These are phyloP conservation scores for Porcisia hertigi DNA, from an alignment of 208 protist species.

Conservation along the genomic window DNA sequence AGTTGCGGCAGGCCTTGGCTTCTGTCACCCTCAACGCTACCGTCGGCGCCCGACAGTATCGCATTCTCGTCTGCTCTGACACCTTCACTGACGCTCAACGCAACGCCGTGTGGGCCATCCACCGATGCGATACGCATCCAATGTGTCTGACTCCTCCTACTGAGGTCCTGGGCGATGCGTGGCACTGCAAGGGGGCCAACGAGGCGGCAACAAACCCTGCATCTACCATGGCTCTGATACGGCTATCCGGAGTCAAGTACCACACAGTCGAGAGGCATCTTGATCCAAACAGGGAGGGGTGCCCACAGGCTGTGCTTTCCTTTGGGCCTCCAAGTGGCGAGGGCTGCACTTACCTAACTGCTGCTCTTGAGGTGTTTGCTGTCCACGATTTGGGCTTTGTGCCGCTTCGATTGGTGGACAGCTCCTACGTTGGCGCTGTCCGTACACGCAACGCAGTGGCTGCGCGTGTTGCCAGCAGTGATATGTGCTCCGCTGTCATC, in stretches of 20 bases:
- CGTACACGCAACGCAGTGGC: constrained; percentile 49
- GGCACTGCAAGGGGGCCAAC: constrained; percentile 29
- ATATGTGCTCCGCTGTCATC: constrained; percentile 4
- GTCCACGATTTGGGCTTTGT: constrained; percentile 41
- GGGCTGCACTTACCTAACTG: constrained; percentile 69
- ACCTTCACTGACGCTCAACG: constrained; percentile 41
- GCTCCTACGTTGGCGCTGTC: constrained; percentile 52
- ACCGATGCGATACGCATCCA: not conserved
- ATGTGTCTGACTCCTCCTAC: constrained; percentile 32
- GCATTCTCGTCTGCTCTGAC: constrained; percentile 58
- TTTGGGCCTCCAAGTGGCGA: constrained; percentile 49
- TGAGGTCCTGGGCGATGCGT: constrained; percentile 45
- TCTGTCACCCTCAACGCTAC: not conserved
- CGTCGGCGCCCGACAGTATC: constrained; percentile 19
- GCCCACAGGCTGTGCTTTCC: constrained; percentile 22
- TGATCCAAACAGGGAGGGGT: not conserved
- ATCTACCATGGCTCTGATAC: constrained; percentile 23
- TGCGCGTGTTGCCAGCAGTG: constrained; percentile 43
- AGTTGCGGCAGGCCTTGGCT: constrained; percentile 2
- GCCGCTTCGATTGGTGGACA: constrained; percentile 58
- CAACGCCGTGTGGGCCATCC: constrained; percentile 65
- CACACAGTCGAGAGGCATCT: constrained; percentile 37
- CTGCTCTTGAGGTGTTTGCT: constrained; percentile 45
- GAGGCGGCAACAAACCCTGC: not conserved
- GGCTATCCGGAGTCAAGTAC: constrained; percentile 50